Evolutionary conservation across 73 alveolate genomes (phyloP).

Genomic region (Stentor roeselii): DNA sequence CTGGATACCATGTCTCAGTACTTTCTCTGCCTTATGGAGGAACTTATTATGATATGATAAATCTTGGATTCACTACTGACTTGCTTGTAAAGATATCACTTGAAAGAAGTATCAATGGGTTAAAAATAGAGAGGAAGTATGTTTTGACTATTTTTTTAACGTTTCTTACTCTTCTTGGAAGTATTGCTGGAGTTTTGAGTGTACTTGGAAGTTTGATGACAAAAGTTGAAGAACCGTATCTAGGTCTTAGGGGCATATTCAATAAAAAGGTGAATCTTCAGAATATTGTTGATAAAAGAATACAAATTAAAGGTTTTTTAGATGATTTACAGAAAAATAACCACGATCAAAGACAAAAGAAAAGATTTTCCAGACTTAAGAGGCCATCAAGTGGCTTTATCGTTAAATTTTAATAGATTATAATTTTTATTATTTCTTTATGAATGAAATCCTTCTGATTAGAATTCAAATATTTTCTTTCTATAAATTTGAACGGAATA

Average conservation of each 20-base stretch:
- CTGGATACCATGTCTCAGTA: constrained; percentile 8
- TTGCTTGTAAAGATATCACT: background rate
- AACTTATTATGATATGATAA: background rate
- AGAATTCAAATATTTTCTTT: no score
- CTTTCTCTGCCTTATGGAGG: background rate
- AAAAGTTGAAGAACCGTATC: background rate
- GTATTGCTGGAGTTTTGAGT: background rate
- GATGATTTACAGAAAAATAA: no score
- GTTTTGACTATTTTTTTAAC: background rate
- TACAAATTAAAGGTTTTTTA: no score
- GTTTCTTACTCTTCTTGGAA: background rate
- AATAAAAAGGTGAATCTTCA: no score
- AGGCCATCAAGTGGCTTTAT: no score
- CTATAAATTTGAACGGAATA: no score
- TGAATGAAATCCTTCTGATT: no score
- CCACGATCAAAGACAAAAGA: no score
- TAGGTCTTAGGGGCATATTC: background rate
- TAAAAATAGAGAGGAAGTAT: background rate
- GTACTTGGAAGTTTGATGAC: background rate
- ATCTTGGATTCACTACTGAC: background rate
- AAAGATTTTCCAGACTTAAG: no score
- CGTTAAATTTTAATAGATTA: no score
- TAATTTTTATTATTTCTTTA: no score
- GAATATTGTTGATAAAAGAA: no score
- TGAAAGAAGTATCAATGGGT: background rate